These are phyloP conservation scores for Candida incommunis DNA, from an alignment of 805 yeast species.

Conservation along the genomic window DNA sequence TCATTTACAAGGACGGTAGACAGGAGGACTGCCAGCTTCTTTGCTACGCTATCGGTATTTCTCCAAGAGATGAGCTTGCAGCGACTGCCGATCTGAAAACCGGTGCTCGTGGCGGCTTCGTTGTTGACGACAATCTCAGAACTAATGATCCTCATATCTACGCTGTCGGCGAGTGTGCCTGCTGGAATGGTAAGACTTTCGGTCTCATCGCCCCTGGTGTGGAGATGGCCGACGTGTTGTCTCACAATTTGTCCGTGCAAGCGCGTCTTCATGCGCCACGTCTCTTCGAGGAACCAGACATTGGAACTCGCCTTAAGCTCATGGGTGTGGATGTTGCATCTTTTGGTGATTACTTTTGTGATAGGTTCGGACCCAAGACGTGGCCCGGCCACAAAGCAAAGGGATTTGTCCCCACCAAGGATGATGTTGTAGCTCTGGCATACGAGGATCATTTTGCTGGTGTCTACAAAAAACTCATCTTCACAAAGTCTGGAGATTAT, in stretches of 20 bases:
- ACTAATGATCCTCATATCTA: constrained; percentile 19
- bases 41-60: constrained; percentile 24
- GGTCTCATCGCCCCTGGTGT: constrained; percentile 28
- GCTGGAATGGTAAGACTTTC: constrained; percentile 23
- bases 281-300: constrained; percentile 21
- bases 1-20: constrained; percentile 19
- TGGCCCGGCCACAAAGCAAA: constrained; percentile 14
- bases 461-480: constrained; percentile 21
- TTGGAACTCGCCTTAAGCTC: constrained; percentile 24
- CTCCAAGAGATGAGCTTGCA: constrained; percentile 25
- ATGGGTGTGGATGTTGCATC: constrained; percentile 28
- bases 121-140: constrained; percentile 17
- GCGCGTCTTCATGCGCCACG: constrained; percentile 20
- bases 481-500: constrained; percentile 23
- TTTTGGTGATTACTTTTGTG: constrained; percentile 27
- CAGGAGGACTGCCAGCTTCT: constrained; percentile 21
- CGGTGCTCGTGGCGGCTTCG: constrained; percentile 20
- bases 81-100: constrained; percentile 12
- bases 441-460: constrained; percentile 24
- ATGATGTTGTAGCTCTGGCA: constrained; percentile 16
- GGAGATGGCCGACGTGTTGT: constrained; percentile 25
- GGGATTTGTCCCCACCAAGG: constrained; percentile 10
- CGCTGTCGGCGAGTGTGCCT: constrained; percentile 27
- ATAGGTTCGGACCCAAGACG: constrained; percentile 23
- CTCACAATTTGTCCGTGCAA: constrained; percentile 23